A percentile compares a stretch with the other conserved stretches of the same genome.
Evolutionary conservation across 2,329 filamentous ascomycete genomes (phyloP).

Genomic region (Fusarium sp.): DNA sequence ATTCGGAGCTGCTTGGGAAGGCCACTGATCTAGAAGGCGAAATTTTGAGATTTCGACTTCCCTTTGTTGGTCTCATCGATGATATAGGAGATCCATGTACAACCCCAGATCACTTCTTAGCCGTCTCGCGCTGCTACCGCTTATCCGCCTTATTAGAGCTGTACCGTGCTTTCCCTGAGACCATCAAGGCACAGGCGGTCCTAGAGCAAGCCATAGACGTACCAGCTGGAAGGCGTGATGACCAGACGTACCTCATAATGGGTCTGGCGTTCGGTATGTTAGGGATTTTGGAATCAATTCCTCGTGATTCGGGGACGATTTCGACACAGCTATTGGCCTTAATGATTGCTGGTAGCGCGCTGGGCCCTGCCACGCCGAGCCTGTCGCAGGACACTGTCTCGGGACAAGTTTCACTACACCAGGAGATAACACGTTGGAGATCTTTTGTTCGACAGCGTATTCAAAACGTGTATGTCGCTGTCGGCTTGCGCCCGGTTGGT

Average conservation of each 20-base stretch:
- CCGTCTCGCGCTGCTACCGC: slow-evolving; percentile 21
- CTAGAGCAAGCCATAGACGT: neutral
- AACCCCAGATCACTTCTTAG: slow-evolving; percentile 14
- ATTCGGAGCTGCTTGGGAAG: slow-evolving; percentile 11
- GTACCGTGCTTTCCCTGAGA: slow-evolving; percentile 25
- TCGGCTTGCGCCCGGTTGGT: slow-evolving; percentile 21
- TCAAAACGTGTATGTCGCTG: neutral
- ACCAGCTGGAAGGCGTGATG: neutral
- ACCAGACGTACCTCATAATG: neutral
- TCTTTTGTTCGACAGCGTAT: slow-evolving; percentile 22
- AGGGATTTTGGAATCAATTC: slow-evolving; percentile 8
- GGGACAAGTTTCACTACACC: neutral
- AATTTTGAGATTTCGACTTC: slow-evolving; percentile 5
- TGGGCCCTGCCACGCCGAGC: neutral
- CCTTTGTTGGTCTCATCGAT: slow-evolving; percentile 17
- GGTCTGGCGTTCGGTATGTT: slow-evolving; percentile 11
- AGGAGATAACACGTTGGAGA: neutral
- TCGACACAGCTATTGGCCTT: slow-evolving; percentile 26
- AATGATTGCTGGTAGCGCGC: slow-evolving; percentile 23
- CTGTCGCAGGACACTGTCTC: neutral
- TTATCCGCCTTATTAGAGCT: slow-evolving; percentile 25
- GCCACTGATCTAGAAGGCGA: slow-evolving; percentile 13
- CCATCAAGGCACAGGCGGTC: neutral
- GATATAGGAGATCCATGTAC: slow-evolving; percentile 19
- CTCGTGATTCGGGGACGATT: slow-evolving; percentile 18